Base-by-base conservation (phyloP, 129 eudicot genomes). In the Mikania micrantha region DNA sequence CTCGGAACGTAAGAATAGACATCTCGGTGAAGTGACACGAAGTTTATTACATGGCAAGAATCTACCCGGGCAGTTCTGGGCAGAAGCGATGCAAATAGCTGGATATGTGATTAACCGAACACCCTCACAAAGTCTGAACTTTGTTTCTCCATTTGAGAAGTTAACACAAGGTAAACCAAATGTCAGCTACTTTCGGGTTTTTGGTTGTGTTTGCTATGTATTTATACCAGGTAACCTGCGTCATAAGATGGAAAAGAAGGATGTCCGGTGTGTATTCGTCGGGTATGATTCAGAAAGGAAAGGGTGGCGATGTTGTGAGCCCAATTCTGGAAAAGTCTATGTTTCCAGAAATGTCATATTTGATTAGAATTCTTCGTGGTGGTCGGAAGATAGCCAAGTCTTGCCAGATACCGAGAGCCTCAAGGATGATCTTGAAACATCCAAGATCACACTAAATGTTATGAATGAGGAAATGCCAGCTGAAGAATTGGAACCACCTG, bases 291-390 rank as follows among this genome's bases (percentile, higher is more conserved):
- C n/a, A n/a, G n/a, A n/a, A n/a, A n/a, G n/a, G n/a, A n/a, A n/a
- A n/a, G n/a, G n/a, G n/a, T n/a, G n/a, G n/a, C n/a, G n/a, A n/a
- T n/a, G n/a, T n/a, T n/a, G n/a, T 5, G 5, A 39, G 0, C 44
- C 44, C 8, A 39, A 11, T 2, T 2, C 13, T 5, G 12, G 44
- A 2, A 39, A 39, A 11, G 15, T 39, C 1, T 39, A 39, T 39
- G 53, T 45, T 12, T 45, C 53, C 15, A 15, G 53, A 1, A 13
- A 45, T 45, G 53, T 45, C 4, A 19, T 62, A 13, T 73, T 73
- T 34, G 77, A 73, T 49, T 64, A 73, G 25, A 36, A 36, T 2
- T 71, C 67, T 3, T 42, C 68, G 1, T 59, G 68, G 67, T 71
- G 69, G 77, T 35, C 70, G 1, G 9, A 16, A 15, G 13, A 60